Evolutionary conservation across 805 yeast species (phyloP).

Genomic region (Zygosaccharomyces bisporus): DNA sequence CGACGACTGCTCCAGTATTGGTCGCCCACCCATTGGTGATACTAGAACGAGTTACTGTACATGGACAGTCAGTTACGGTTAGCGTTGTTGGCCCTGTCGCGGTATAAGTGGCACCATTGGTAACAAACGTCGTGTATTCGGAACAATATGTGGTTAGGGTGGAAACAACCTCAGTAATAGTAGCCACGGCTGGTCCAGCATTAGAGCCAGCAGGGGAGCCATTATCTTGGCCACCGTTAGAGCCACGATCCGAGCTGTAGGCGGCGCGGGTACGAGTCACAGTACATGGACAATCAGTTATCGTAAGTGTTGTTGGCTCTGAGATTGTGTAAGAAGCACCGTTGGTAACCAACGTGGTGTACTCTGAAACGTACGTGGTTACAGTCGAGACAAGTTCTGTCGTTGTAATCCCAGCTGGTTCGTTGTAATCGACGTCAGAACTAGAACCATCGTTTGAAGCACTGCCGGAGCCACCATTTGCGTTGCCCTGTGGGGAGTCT

Average conservation of each 20-base stretch:
- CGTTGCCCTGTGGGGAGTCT: background rate
- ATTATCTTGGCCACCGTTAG: too few relatives aligned
- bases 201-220: background rate
- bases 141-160: conserved; percentile 75
- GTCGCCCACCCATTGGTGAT: background rate
- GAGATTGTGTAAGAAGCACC: conserved; percentile 69
- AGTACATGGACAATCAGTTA: conserved; percentile 86
- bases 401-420: background rate
- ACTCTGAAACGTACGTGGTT: conserved; percentile 78
- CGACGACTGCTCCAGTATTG: background rate
- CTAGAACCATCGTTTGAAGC: too few relatives aligned
- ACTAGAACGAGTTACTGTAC: background rate
- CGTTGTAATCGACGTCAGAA: too few relatives aligned
- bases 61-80: background rate
- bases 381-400: conserved; percentile 11
- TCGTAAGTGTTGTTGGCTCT: conserved; percentile 73
- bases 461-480: background rate
- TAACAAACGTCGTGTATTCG: conserved; percentile 57
- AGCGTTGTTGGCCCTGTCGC: conserved; percentile 43
- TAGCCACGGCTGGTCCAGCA: background rate
- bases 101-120: conserved; percentile 65
- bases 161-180: background rate
- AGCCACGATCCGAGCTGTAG: too few relatives aligned
- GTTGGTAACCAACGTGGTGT: conserved; percentile 64
- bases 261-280: conserved; percentile 32